Evolutionary conservation across 2,329 filamentous ascomycete species (phyloP).

Genomic region (Ophiobolus disseminans): DNA sequence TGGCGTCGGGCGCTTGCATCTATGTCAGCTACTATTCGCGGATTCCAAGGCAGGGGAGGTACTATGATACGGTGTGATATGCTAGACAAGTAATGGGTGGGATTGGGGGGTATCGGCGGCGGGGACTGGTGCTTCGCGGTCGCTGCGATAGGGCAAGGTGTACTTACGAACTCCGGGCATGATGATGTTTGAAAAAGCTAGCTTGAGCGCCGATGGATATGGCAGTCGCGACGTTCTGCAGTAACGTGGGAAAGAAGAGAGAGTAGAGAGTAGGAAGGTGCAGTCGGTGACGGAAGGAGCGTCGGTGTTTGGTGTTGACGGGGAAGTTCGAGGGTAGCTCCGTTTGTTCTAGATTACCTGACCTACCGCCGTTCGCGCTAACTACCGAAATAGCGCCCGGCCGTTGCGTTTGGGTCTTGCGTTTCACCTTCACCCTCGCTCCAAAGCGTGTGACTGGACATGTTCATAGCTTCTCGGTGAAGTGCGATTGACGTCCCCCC

Average conservation of each 20-base stretch:
- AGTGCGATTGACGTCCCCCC: no score
- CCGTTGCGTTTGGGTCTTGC: constrained; percentile 1
- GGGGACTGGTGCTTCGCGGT: no score
- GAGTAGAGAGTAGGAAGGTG: not conserved
- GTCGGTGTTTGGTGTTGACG: not conserved
- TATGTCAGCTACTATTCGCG: not conserved
- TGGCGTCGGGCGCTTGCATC: constrained; percentile 42
- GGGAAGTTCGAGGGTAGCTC: not conserved
- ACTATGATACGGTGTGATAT: no score
- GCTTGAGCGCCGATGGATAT: not conserved
- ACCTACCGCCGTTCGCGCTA: not conserved
- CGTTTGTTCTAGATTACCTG: not conserved
- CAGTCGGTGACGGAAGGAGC: not conserved
- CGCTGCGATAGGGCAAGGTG: constrained; percentile 14
- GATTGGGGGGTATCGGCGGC: no score
- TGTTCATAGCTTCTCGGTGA: no score
- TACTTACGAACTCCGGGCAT: constrained; percentile 53
- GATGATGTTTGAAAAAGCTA: no score
- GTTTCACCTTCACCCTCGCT: constrained; percentile 8
- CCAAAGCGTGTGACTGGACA: no score
- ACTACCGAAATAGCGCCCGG: not conserved
- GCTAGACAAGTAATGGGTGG: no score
- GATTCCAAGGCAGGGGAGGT: no score
- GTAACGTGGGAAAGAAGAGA: not conserved
- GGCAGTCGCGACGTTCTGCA: not conserved